Evolutionary conservation across 176 grass and related monocot species (phyloP).

Genomic region (Avena eriantha): DNA sequence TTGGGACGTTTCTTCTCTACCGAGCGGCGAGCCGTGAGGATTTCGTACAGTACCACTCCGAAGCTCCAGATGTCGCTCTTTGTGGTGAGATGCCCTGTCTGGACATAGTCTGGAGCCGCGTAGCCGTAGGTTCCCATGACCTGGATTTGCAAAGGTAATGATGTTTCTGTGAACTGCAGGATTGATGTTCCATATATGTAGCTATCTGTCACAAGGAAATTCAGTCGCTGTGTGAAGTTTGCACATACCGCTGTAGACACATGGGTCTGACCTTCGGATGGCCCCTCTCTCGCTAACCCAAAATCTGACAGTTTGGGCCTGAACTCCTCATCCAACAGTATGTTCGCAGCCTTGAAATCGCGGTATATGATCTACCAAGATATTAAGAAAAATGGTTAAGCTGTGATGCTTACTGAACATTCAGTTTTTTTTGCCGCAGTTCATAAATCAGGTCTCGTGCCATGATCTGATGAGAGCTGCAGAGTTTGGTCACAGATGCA

Average conservation of each 20-base stretch:
- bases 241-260: slow-evolving; percentile 65
- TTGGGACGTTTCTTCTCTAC: slow-evolving; percentile 51
- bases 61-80: slow-evolving; percentile 83
- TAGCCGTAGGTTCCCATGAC: slow-evolving; percentile 80
- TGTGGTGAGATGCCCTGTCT: slow-evolving; percentile 64
- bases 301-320: slow-evolving; percentile 76
- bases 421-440: not conserved
- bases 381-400: not conserved
- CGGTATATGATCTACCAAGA: slow-evolving; percentile 68
- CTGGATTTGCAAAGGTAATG: slow-evolving; percentile 34
- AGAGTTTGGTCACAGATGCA: not conserved
- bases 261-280: slow-evolving; percentile 70
- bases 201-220: not conserved
- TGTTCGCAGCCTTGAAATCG: slow-evolving; percentile 82
- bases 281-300: slow-evolving; percentile 74
- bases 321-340: slow-evolving; percentile 71
- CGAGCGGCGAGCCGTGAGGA: slow-evolving; percentile 58
- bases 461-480: slow-evolving; percentile 1
- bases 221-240: not conserved
- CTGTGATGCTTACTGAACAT: not conserved
- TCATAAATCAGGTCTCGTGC: not conserved
- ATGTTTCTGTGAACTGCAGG: not conserved
- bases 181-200: not conserved
- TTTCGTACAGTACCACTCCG: slow-evolving; percentile 73
- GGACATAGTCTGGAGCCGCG: slow-evolving; percentile 71